Evolutionary conservation across 208 protist species (phyloP).

Genomic region (Novymonas esmeraldas): DNA sequence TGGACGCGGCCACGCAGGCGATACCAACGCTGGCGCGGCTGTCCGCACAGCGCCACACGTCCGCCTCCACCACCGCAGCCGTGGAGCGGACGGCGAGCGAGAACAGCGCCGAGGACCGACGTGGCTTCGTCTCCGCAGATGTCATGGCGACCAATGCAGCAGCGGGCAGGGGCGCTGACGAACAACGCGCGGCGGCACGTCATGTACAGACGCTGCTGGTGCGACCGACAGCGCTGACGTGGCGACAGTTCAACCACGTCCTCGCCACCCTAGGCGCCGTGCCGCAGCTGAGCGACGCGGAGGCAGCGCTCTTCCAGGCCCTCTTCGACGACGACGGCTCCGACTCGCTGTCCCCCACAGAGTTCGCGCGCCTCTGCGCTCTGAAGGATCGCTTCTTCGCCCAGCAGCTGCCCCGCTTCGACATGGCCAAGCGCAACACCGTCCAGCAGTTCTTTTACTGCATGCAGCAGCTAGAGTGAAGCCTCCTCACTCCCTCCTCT

Average conservation of each 20-base stretch:
- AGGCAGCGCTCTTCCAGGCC: constrained; percentile 45
- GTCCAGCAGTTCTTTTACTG: constrained; percentile 77
- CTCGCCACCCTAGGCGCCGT: constrained; percentile 36
- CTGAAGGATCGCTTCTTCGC: constrained; percentile 55
- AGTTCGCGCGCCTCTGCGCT: constrained; percentile 57
- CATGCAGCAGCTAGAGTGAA: constrained; percentile 76
- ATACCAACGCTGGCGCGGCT: constrained; percentile 27
- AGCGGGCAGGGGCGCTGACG: not conserved
- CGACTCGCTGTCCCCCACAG: constrained; percentile 55
- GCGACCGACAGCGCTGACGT: constrained; percentile 47
- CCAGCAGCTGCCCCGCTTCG: constrained; percentile 45
- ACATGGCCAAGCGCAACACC: constrained; percentile 47
- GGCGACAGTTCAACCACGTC: constrained; percentile 52
- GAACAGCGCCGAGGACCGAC: no score
- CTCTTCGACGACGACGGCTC: constrained; percentile 65
- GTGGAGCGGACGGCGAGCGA: no score
- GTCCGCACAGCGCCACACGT: constrained; percentile 16
- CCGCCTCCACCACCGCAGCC: not conserved
- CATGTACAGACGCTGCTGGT: constrained; percentile 12
- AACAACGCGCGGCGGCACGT: not conserved
- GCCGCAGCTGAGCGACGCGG: constrained; percentile 36
- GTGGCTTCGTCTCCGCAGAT: not conserved
- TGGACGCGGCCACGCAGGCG: constrained; percentile 14
- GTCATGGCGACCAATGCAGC: not conserved
- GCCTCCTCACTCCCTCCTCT: not conserved